Percentiles rank a stretch among this genome's conserved stretches.
Conservation (phyloP, 169 alveolate species). For the Cryptosporidium xiaoi region DNA sequence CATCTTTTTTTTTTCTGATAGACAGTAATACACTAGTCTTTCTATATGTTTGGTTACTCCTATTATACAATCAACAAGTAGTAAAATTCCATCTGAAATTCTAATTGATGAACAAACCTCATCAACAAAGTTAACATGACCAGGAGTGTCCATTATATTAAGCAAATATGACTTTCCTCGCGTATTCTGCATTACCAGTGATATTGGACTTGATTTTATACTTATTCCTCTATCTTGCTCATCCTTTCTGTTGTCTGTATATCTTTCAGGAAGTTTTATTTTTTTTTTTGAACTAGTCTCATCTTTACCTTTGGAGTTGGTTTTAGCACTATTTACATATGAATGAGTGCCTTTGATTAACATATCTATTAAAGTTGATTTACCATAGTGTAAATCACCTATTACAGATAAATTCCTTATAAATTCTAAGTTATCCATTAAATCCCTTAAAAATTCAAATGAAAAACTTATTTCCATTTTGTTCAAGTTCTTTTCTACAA, state of each 20-base stretch:
- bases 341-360: slow-evolving; percentile 93
- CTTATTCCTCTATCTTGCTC: slow-evolving; percentile 97
- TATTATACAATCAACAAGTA: slow-evolving; percentile 95
- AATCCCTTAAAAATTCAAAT: slow-evolving; percentile 91
- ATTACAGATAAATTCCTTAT: slow-evolving; percentile 95
- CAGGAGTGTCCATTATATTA: slow-evolving; percentile 95
- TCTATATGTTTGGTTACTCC: slow-evolving; percentile 95
- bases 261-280: slow-evolving; percentile 79
- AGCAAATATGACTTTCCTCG: slow-evolving; percentile 89
- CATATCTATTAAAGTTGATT: slow-evolving; percentile 96
- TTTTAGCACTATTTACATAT: slow-evolving; percentile 75
- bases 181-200: slow-evolving; percentile 91
- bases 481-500: slow-evolving; percentile 84
- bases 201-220: slow-evolving; percentile 96
- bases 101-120: slow-evolving; percentile 96
- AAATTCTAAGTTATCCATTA: slow-evolving; percentile 92
- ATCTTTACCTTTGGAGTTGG: no score
- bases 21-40: slow-evolving; percentile 86
- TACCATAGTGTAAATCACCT: slow-evolving; percentile 99
- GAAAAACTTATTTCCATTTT: slow-evolving; percentile 91
- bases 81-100: slow-evolving; percentile 95
- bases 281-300: slow-evolving; percentile 65
- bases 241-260: slow-evolving; percentile 96
- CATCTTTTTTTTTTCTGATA: slow-evolving; percentile 81
- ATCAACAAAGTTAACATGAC: slow-evolving; percentile 97